Conservation (phyloP, 2,329 filamentous ascomycete species). For the Hypoxylon sp. region DNA sequence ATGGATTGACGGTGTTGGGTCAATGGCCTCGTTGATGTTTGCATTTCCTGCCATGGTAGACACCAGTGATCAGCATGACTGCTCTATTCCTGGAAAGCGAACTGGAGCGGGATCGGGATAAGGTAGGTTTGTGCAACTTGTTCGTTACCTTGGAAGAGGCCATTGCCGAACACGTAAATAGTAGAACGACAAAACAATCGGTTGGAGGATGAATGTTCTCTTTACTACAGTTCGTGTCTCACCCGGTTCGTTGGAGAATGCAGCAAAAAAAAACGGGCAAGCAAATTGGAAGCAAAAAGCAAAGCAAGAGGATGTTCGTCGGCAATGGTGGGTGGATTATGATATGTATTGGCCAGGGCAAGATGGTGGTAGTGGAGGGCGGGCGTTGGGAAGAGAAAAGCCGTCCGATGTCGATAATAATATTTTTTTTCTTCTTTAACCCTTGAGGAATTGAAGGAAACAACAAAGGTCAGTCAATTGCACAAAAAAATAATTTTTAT, state of each 20-base stretch:
- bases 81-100: constrained; percentile 50
- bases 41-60: constrained; percentile 69
- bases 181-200: constrained; percentile 48
- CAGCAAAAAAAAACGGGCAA: constrained; percentile 34
- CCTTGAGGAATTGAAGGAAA: constrained; percentile 44
- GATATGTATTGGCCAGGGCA: constrained; percentile 45
- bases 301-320: constrained; percentile 48
- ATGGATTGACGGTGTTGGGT: constrained; percentile 73
- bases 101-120: constrained; percentile 44
- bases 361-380: constrained; percentile 43
- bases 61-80: constrained; percentile 57
- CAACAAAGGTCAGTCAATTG: constrained; percentile 43
- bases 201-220: constrained; percentile 27
- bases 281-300: constrained; percentile 42
- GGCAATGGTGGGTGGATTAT: constrained; percentile 47
- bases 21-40: constrained; percentile 76
- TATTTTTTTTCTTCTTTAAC: constrained; percentile 32
- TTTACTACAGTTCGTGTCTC: constrained; percentile 39
- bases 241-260: constrained; percentile 50
- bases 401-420: constrained; percentile 45
- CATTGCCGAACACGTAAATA: constrained; percentile 63
- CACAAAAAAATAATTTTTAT: constrained; percentile 46
- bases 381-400: constrained; percentile 43
- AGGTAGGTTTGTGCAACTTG: constrained; percentile 48
- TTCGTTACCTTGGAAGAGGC: constrained; percentile 72